Conservation (phyloP, 768 basidiomycete genomes). For the Crucibulum laeve region DNA sequence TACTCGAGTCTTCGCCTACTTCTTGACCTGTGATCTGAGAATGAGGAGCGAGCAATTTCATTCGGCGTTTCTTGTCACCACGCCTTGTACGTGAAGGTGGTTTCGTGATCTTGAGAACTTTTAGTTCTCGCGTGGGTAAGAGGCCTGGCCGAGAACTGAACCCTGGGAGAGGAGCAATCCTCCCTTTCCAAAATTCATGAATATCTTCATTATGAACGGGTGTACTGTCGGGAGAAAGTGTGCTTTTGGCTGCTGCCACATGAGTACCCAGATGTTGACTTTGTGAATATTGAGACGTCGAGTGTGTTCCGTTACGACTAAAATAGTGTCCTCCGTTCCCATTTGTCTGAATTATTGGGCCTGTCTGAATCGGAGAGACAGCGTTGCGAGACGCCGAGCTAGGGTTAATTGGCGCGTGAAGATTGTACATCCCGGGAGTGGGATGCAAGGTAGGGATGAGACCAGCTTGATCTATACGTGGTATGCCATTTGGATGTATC, state of each 20-base stretch:
- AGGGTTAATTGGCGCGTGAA: too few relatives aligned
- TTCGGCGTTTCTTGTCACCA: constrained; percentile 8
- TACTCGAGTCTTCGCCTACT: not conserved
- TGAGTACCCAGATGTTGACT: not conserved
- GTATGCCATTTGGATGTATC: not conserved
- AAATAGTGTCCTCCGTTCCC: too few relatives aligned
- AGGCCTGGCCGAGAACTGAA: constrained; percentile 29
- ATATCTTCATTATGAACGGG: constrained; percentile 12
- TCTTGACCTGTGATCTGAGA: not conserved
- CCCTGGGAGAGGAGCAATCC: constrained; percentile 39
- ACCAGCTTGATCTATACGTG: too few relatives aligned
- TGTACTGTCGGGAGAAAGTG: not conserved
- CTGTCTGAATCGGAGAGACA: too few relatives aligned
- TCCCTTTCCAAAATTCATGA: constrained; percentile 36
- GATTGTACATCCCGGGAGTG: too few relatives aligned
- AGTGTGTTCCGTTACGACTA: too few relatives aligned
- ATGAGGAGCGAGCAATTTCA: not conserved
- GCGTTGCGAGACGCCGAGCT: too few relatives aligned
- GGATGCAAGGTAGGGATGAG: too few relatives aligned
- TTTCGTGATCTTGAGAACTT: constrained; percentile 11
- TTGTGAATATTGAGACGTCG: too few relatives aligned
- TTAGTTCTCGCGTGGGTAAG: constrained; percentile 17
- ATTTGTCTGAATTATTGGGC: too few relatives aligned
- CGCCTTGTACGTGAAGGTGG: constrained; percentile 7
- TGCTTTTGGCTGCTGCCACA: not conserved